Evolutionary conservation across 2,329 filamentous ascomycete species (phyloP), one percentile per base, ranked within the genome.

Genomic region (Xylariaceae sp.): DNA sequence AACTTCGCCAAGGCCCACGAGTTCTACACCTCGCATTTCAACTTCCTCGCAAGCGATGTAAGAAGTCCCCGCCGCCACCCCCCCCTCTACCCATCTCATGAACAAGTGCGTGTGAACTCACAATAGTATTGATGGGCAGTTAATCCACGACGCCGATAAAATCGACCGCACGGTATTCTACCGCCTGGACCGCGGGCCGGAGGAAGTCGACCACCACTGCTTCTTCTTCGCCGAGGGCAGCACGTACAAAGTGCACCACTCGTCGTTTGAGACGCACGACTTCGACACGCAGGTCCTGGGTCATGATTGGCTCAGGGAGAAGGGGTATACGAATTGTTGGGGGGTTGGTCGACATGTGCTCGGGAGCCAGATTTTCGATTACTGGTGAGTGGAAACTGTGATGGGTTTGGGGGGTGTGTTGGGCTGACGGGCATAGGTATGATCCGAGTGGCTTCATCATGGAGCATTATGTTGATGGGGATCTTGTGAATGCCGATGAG

Each of bases 341-440:
- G 86, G 86, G 1, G 79, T 89, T 0, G 86, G 86, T 0, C 68
- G 86, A 45, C 85, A 89, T 69, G 77, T 87, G 18, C 73, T 88
- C 58, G 85, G 85, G 4, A 82, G 77, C 54, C 85, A 88, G 68
- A 81, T 89, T 45, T 89, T 89, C 58, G 84, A 88, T 61, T 87
- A 87, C 64, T 87, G 83, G 83, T 81, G 70, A 59, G 79, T 75
- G 5, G n/a, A 3, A 6, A 2, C 14, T 30, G 5, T 27, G 3
- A 5, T 31, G 22, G 4, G 32, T 5, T 15, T 18, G 19, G 18
- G 10, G 18, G 39, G 6, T 6, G 15, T 14, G 12, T n/a, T 19
- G 39, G 3, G 42, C 51, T 53, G 27, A 61, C 11, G 11, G 11
- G 9, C n/a, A 22, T 40, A 69, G 82, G 82, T 83, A 80, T 60